Base-by-base conservation (phyloP, 176 grass and related monocot genomes). In the Aegilops sharonensis region DNA sequence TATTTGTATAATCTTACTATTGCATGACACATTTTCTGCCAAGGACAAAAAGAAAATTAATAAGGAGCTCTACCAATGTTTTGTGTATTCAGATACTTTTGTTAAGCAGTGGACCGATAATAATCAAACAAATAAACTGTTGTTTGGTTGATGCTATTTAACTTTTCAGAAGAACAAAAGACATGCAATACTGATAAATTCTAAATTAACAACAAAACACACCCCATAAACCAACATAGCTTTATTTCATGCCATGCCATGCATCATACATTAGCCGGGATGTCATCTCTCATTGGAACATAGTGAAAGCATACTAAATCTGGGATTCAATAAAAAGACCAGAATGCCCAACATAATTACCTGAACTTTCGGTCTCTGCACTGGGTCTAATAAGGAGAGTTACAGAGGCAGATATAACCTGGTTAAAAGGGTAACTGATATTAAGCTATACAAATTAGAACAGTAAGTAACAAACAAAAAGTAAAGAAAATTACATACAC, bases 401-500 rank as follows among this genome's bases (percentile, higher is more conserved):
- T 42, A 89, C 24, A 8, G 60, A 50, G 76, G 69, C 84, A 92
- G 47, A 89, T 36, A 39, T 68, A 81, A 90, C 82, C 88, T 90
- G 88, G 71, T 79, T 72, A 78, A 21, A 62, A 65, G 42, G 18
- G 73, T 70, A 86, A 75, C 24, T 29, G 12, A n/a, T 42, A 86
- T 70, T 69, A 48, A 87, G 79, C 64, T 66, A 72, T 81, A 52
- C 61, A 82, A 45, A 12, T 52, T 21, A 65, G 20, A 9, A 75
- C 37, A 10, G 12, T 36, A 57, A 11, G 70, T 78, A 31, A 72
- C 10, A 87, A 62, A 54, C 15, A 72, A 85, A 87, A 71, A 32
- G 24, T 64, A 66, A 85, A 76, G 18, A 57, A 36, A 87, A 68
- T 14, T 70, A 45, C 85, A 92, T 89, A 99, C 97, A 68, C 23